Evolutionary conservation across 257 asterid species (phyloP).

Genomic region (Cynanchum wilfordii): DNA sequence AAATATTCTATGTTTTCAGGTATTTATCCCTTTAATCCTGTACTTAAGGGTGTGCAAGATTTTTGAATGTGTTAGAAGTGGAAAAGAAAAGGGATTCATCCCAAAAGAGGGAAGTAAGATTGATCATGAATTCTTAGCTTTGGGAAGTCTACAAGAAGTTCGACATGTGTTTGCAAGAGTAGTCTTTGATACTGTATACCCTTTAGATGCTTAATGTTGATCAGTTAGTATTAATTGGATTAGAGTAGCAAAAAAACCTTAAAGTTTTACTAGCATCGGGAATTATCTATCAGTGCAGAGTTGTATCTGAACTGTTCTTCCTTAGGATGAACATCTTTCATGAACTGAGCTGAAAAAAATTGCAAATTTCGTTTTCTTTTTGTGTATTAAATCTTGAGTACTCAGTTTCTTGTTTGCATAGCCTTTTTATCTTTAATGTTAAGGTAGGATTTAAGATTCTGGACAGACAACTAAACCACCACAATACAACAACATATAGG

Average conservation of each 20-base stretch:
- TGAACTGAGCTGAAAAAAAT: neutral
- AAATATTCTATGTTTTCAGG: slow-evolving; percentile 38
- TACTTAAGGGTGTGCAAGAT: slow-evolving; percentile 55
- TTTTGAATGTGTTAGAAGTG: slow-evolving; percentile 59
- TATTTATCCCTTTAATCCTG: slow-evolving; percentile 47
- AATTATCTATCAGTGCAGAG: neutral
- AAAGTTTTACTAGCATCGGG: neutral
- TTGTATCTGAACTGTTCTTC: neutral
- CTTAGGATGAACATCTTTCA: neutral
- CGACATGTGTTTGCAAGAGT: slow-evolving; percentile 83
- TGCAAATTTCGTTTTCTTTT: neutral
- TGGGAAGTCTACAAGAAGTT: slow-evolving; percentile 73
- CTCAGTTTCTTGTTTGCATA: neutral
- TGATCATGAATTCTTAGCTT: slow-evolving; percentile 60
- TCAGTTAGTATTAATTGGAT: neutral
- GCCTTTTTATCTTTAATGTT: neutral
- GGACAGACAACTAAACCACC: neutral
- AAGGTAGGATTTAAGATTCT: neutral
- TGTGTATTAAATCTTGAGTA: neutral
- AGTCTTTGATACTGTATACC: slow-evolving; percentile 80
- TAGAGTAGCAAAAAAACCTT: neutral
- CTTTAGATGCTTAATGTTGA: slow-evolving; percentile 25
- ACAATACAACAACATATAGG: neutral
- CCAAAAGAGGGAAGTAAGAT: slow-evolving; percentile 62
- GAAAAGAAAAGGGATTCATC: slow-evolving; percentile 45